These are phyloP conservation scores for Hysterangium stoloniferum DNA, from an alignment of 768 basidiomycete species.

Conservation along the genomic window DNA sequence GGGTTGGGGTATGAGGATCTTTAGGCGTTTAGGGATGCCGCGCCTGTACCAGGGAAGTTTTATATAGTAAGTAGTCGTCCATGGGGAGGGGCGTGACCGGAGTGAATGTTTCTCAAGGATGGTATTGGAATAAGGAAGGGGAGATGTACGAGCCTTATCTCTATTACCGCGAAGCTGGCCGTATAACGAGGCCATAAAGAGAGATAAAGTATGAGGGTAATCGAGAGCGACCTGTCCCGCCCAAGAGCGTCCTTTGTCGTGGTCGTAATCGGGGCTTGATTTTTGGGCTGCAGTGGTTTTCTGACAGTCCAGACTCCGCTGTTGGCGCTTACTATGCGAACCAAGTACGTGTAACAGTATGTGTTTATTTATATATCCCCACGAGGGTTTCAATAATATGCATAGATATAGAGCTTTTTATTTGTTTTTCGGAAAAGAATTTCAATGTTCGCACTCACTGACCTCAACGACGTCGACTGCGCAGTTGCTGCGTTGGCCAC, in stretches of 20 bases:
- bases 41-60: slow-evolving; percentile 14
- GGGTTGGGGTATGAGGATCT: slow-evolving; percentile 46
- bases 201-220: background rate
- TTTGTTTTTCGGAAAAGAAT: too few relatives aligned
- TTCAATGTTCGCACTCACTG: too few relatives aligned
- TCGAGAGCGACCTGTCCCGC: too few relatives aligned
- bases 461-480: too few relatives aligned
- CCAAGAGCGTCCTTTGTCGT: slow-evolving; percentile 1
- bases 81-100: slow-evolving; percentile 24
- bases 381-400: too few relatives aligned
- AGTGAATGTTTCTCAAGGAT: slow-evolving; percentile 17
- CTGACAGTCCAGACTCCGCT: too few relatives aligned
- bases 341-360: too few relatives aligned
- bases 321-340: too few relatives aligned
- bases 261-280: background rate
- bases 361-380: too few relatives aligned
- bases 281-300: too few relatives aligned
- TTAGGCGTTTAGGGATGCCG: slow-evolving; percentile 1
- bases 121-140: slow-evolving; percentile 17
- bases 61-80: slow-evolving; percentile 53
- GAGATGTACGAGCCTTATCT: slow-evolving; percentile 18
- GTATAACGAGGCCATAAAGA: background rate
- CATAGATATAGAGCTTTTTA: too few relatives aligned
- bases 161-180: background rate
- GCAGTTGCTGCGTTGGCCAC: too few relatives aligned